Conservation (phyloP, 2,329 filamentous ascomycete species). For the Botryotinia narcissicola region DNA sequence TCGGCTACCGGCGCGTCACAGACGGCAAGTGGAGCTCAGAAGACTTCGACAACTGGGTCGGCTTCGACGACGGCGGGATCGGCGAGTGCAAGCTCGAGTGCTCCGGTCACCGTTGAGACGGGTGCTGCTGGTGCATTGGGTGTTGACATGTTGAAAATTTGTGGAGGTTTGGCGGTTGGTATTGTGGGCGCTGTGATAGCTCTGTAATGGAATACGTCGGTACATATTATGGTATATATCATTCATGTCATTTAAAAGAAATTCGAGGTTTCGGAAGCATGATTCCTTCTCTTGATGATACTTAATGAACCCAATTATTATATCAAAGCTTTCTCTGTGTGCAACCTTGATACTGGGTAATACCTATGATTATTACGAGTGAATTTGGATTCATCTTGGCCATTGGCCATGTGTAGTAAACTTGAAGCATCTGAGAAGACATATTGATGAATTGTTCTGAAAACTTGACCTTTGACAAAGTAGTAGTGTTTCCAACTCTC, state of each 20-base stretch:
- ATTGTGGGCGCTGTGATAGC: constrained; percentile 18
- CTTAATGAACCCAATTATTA: background rate
- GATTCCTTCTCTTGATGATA: background rate
- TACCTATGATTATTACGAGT: background rate
- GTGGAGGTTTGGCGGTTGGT: constrained; percentile 16
- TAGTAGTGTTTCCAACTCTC: background rate
- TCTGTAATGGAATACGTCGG: constrained; percentile 5
- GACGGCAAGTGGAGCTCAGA: constrained; percentile 1
- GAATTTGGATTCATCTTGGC: background rate
- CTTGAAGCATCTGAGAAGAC: rapidly evolving
- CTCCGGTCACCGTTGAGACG: background rate
- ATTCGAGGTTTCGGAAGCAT: background rate
- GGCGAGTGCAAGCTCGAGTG: background rate
- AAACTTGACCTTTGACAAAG: background rate
- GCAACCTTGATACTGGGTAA: background rate
- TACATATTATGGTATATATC: background rate
- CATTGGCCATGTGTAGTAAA: background rate
- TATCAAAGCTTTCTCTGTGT: background rate
- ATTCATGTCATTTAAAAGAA: too few relatives aligned
- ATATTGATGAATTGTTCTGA: background rate
- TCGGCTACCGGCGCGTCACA: background rate
- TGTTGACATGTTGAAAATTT: background rate
- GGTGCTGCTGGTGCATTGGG: background rate
- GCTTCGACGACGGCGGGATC: background rate
- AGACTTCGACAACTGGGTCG: background rate